Conservation (phyloP, 192 early-diverging fungal genomes). For the Lobosporangium transversale region DNA sequence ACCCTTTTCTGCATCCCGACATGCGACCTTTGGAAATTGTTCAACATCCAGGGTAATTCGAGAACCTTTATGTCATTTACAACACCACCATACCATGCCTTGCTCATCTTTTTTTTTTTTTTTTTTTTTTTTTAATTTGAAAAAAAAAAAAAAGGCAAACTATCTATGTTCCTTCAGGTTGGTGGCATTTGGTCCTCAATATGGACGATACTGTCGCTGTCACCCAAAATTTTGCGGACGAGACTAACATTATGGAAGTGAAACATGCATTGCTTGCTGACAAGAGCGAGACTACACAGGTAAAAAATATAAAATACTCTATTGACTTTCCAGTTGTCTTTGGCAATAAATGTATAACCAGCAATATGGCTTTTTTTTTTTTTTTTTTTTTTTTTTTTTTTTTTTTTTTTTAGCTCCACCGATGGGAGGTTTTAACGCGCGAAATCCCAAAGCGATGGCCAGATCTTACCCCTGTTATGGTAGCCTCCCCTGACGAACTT, state of each 20-base stretch:
- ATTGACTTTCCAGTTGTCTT: background rate
- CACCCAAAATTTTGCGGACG: slow-evolving; percentile 55
- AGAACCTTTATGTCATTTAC: too few relatives aligned
- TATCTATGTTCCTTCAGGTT: slow-evolving; percentile 58
- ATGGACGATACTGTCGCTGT: slow-evolving; percentile 56
- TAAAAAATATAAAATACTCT: background rate
- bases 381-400: background rate
- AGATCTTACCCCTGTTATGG: slow-evolving; percentile 16
- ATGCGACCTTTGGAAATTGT: slow-evolving; percentile 53
- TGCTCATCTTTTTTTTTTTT: background rate
- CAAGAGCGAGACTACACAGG: slow-evolving; percentile 8
- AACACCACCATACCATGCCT: too few relatives aligned
- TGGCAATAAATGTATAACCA: too few relatives aligned
- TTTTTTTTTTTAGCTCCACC: slow-evolving; percentile 8
- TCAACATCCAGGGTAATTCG: slow-evolving; percentile 52
- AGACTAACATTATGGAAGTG: slow-evolving; percentile 43
- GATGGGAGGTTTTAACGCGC: slow-evolving; percentile 28
- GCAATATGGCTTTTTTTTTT: too few relatives aligned
- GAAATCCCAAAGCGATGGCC: slow-evolving; percentile 30
- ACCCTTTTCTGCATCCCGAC: slow-evolving; percentile 49
- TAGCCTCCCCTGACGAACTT: slow-evolving; percentile 5
- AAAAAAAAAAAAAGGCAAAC: slow-evolving; percentile 49
- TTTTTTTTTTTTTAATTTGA: slow-evolving; percentile 2
- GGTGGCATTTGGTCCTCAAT: slow-evolving; percentile 60
- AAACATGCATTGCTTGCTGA: slow-evolving; percentile 14